Conservation (phyloP, 1,284 basidiomycete species). For the Salmacisia buchloeana region DNA sequence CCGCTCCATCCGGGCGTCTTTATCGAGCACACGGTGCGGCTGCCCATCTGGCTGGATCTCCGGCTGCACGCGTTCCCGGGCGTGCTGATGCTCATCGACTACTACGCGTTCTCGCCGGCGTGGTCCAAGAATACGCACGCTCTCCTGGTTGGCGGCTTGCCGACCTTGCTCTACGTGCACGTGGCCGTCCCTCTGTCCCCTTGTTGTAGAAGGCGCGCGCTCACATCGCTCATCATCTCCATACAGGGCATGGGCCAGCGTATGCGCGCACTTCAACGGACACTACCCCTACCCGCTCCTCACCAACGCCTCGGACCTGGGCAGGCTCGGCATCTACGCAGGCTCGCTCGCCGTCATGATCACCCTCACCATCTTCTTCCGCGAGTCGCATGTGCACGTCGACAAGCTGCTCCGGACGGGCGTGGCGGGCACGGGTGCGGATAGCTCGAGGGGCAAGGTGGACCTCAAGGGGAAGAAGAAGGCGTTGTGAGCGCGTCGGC, state of each 20-base stretch:
- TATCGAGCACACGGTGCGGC: constrained; percentile 18
- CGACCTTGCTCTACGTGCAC: neutral
- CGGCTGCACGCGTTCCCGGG: constrained; percentile 33
- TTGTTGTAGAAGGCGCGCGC: neutral
- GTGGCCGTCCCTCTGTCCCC: neutral
- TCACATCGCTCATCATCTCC: neutral
- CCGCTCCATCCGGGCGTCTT: constrained; percentile 29
- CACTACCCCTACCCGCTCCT: constrained; percentile 33
- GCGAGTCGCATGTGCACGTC: constrained; percentile 13
- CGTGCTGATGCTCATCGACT: constrained; percentile 14
- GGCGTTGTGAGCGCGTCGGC: neutral
- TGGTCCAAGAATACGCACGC: neutral
- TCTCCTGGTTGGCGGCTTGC: neutral
- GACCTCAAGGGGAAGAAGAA: constrained; percentile 6
- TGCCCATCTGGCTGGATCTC: constrained; percentile 31
- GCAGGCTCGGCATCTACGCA: constrained; percentile 19
- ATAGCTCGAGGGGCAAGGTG: neutral
- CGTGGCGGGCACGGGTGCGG: neutral
- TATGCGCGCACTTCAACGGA: constrained; percentile 28
- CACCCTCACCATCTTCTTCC: constrained; percentile 5
- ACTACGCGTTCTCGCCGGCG: constrained; percentile 2
- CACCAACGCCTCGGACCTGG: constrained; percentile 16
- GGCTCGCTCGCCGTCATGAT: constrained; percentile 11
- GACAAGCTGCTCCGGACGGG: constrained; percentile 5
- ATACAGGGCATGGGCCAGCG: constrained; percentile 26